phyloP scores from a whole-genome alignment of 164 flowering plant species.

The Vitis rotundifolia region DNA sequence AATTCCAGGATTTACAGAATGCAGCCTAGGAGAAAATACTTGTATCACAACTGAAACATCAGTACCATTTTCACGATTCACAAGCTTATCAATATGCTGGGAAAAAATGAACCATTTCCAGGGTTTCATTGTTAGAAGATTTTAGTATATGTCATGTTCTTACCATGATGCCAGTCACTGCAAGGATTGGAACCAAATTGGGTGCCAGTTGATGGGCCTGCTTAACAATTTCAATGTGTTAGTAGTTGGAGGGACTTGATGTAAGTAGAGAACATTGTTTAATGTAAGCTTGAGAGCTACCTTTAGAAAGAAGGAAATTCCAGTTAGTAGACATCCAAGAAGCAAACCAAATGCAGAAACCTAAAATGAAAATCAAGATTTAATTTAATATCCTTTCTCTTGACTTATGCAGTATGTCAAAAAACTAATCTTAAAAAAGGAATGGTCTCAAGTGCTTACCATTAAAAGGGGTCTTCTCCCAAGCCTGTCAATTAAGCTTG shows the following conservation, averaged over 20 bases:
- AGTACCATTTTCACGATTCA: too few relatives aligned
- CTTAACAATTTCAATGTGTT: too few relatives aligned
- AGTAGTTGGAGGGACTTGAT: too few relatives aligned
- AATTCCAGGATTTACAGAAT: too few relatives aligned
- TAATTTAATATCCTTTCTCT: not conserved
- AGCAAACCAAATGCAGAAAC: not conserved
- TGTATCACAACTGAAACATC: not conserved
- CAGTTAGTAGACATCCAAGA: conserved; percentile 3
- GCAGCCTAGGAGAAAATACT: too few relatives aligned
- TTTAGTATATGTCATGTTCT: too few relatives aligned
- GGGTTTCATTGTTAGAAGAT: too few relatives aligned
- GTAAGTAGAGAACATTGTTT: too few relatives aligned
- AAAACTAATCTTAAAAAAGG: not conserved
- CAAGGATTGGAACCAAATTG: conserved; percentile 28
- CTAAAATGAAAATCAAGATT: not conserved
- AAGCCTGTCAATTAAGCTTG: conserved; percentile 9
- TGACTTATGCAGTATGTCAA: not conserved
- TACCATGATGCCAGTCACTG: conserved; percentile 10
- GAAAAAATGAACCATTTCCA: not conserved
- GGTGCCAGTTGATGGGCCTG: conserved; percentile 24
- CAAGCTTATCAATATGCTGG: too few relatives aligned
- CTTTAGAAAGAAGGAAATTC: conserved; percentile 1
- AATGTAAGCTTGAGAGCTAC: not conserved
- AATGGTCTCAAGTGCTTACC: not conserved
- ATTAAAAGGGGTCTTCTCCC: conserved; percentile 15